Conservation (phyloP, 2,329 filamentous ascomycete genomes). For the Xylariales sp. region DNA sequence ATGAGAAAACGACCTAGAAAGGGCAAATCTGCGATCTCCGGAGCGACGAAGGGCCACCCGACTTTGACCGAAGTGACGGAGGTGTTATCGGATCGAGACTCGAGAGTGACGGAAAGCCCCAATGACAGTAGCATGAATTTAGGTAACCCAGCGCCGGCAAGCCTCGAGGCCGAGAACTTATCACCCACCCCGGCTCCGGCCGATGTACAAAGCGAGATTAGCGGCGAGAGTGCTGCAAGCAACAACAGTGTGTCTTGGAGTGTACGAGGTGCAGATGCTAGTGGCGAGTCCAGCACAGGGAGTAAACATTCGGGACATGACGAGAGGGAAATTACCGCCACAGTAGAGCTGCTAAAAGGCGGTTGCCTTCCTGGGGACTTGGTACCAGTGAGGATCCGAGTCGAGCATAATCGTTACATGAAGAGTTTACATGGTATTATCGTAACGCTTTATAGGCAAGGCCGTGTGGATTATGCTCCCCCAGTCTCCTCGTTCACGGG, state of each 20-base stretch:
- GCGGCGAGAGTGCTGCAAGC: slow-evolving; percentile 76
- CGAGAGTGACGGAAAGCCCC: slow-evolving; percentile 53
- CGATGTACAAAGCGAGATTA: slow-evolving; percentile 71
- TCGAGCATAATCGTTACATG: slow-evolving; percentile 89
- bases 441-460: slow-evolving; percentile 90
- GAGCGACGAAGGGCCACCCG: slow-evolving; percentile 44
- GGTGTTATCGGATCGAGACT: slow-evolving; percentile 53
- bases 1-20: slow-evolving; percentile 77
- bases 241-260: slow-evolving; percentile 72
- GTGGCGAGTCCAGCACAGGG: slow-evolving; percentile 61
- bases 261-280: slow-evolving; percentile 57
- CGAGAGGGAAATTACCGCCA: slow-evolving; percentile 86
- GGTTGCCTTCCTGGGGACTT: slow-evolving; percentile 89
- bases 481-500: slow-evolving; percentile 62
- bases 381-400: slow-evolving; percentile 80
- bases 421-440: slow-evolving; percentile 94
- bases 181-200: slow-evolving; percentile 53
- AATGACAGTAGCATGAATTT: slow-evolving; percentile 56
- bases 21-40: slow-evolving; percentile 64
- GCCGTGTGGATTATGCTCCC: slow-evolving; percentile 83
- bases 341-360: slow-evolving; percentile 82
- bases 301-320: slow-evolving; percentile 65
- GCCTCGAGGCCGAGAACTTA: slow-evolving; percentile 52
- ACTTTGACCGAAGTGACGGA: slow-evolving; percentile 57
- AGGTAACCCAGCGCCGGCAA: slow-evolving; percentile 52